Evolutionary conservation across 495 filamentous ascomycete species (phyloP).

Genomic region (Xylaria palmicola): DNA sequence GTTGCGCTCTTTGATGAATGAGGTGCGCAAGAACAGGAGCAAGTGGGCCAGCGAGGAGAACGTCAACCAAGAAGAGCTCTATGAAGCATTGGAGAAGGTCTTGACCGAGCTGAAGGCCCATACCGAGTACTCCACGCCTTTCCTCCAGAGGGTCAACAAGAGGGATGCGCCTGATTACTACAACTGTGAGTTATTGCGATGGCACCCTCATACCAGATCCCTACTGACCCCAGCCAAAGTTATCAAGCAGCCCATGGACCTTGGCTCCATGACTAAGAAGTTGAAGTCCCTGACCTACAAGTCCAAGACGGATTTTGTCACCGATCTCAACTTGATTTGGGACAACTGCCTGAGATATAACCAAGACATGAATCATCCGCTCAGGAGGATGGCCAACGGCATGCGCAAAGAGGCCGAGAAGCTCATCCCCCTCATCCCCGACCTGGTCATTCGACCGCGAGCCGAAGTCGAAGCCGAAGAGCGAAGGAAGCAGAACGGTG

Average conservation of each 20-base stretch:
- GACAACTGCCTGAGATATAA: conserved; percentile 95
- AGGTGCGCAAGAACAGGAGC: conserved; percentile 93
- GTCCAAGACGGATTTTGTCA: conserved; percentile 92
- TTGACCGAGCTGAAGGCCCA: conserved; percentile 93
- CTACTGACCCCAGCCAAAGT: conserved; percentile 52
- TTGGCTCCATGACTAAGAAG: conserved; percentile 98
- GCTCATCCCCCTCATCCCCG: conserved; percentile 89
- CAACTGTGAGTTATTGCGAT: conserved; percentile 58
- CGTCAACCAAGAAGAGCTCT: conserved; percentile 94
- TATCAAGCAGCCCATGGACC: conserved; percentile 97
- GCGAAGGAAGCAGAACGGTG: conserved; percentile 70
- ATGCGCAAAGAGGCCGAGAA: conserved; percentile 98
- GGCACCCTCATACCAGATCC: neutral
- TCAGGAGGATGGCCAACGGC: conserved; percentile 89
- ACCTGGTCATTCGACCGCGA: conserved; percentile 82
- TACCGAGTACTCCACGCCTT: conserved; percentile 93
- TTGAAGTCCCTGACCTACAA: conserved; percentile 83
- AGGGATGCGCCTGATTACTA: conserved; percentile 96
- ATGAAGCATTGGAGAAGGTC: conserved; percentile 94
- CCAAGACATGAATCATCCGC: conserved; percentile 77
- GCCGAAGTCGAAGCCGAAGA: conserved; percentile 98
- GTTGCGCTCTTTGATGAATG: conserved; percentile 86
- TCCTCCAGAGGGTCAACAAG: conserved; percentile 90
- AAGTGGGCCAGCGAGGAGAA: conserved; percentile 99
- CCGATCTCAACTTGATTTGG: conserved; percentile 94